Evolutionary conservation across 2,329 filamentous ascomycete genomes (phyloP).

Genomic region (Mycosphaerella arachidis): DNA sequence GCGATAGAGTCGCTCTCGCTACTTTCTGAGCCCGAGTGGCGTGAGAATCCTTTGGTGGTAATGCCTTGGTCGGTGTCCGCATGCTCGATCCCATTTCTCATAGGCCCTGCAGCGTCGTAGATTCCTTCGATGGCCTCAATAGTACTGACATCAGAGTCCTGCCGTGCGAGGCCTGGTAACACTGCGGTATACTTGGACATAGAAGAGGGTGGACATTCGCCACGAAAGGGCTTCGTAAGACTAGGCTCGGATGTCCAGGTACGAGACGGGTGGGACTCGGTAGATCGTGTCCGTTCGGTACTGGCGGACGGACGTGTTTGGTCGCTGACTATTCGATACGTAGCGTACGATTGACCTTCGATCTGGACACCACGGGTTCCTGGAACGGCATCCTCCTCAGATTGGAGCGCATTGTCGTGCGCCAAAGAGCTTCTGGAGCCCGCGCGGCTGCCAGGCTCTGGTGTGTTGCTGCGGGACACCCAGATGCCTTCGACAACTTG

Average conservation of each 20-base stretch:
- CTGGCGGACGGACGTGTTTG: neutral
- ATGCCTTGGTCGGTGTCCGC: slow-evolving; percentile 8
- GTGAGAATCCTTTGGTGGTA: slow-evolving; percentile 21
- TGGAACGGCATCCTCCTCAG: neutral
- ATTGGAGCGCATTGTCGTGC: neutral
- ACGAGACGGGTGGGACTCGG: neutral
- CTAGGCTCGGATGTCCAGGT: slow-evolving; percentile 12
- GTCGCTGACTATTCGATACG: neutral
- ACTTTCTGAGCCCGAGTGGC: slow-evolving; percentile 18
- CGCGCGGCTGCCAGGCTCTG: slow-evolving; percentile 26
- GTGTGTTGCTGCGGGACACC: slow-evolving; percentile 45
- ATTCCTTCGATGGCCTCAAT: slow-evolving; percentile 29
- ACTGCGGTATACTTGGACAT: slow-evolving; percentile 35
- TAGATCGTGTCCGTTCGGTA: neutral
- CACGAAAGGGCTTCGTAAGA: slow-evolving; percentile 19
- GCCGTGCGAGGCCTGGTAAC: slow-evolving; percentile 32
- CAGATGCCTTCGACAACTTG: slow-evolving; percentile 78
- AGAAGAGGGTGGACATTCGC: slow-evolving; percentile 33
- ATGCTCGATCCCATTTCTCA: slow-evolving; percentile 1
- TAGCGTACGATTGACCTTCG: slow-evolving; percentile 2
- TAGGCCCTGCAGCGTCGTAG: slow-evolving; percentile 25
- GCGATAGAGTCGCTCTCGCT: slow-evolving; percentile 25
- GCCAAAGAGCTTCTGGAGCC: slow-evolving; percentile 16
- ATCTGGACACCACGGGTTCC: neutral
- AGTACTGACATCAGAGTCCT: slow-evolving; percentile 32